phyloP scores from a whole-genome alignment of 371 early-diverging fungal genomes.

The Apophysomyces variabilis region DNA sequence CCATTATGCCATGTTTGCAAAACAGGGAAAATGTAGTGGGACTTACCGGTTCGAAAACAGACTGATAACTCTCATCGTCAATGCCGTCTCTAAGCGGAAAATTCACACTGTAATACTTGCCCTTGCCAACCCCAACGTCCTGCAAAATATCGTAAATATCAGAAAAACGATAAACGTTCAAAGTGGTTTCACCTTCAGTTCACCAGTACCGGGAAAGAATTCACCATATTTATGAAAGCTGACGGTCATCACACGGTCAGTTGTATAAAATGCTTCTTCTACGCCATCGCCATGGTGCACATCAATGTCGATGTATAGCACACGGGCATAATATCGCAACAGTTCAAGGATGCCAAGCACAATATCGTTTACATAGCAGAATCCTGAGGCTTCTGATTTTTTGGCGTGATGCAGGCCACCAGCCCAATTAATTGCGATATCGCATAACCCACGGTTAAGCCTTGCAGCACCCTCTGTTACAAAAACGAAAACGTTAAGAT shows the following conservation, averaged over 20 bases:
- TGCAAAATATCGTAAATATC: constrained; percentile 14
- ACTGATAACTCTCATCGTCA: constrained; percentile 92
- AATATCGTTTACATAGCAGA: constrained; percentile 99
- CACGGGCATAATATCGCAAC: constrained; percentile 91
- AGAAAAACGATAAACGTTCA: no score
- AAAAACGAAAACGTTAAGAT: not conserved
- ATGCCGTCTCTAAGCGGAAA: constrained; percentile 98
- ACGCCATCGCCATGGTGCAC: constrained; percentile 99
- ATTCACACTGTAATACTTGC: constrained; percentile 95
- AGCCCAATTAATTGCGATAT: constrained; percentile 98
- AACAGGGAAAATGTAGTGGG: constrained; percentile 23
- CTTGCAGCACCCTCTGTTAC: constrained; percentile 77
- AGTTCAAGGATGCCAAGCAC: constrained; percentile 97
- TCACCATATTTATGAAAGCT: constrained; percentile 99
- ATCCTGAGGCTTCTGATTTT: constrained; percentile 95
- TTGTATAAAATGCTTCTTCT: constrained; percentile 99
- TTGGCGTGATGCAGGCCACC: constrained; percentile 99
- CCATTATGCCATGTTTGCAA: not conserved
- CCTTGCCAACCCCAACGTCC: constrained; percentile 89
- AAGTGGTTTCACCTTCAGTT: constrained; percentile 64
- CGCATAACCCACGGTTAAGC: constrained; percentile 85
- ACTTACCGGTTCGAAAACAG: constrained; percentile 84
- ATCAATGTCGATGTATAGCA: constrained; percentile 99
- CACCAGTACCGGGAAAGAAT: constrained; percentile 99
- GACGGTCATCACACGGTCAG: constrained; percentile 99